Evolutionary conservation across 176 grass and related monocot species (phyloP), one percentile per base, ranked within the genome.

Genomic region (Oryza australiensis): DNA sequence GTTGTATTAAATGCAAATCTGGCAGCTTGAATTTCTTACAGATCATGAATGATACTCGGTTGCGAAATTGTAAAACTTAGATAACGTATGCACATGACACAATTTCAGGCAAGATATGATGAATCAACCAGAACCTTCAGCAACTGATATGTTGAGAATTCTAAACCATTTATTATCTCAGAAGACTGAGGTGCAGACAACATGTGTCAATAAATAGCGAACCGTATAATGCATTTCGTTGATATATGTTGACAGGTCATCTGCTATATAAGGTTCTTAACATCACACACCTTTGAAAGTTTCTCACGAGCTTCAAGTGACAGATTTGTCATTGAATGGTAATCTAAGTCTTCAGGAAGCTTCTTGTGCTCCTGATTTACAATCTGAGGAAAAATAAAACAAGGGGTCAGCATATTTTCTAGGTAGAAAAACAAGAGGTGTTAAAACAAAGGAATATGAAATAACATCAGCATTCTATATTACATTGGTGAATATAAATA

Each of bases 281-380:
- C 38, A 68, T 20, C 60, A 7, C 78, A 66, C 85, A 98, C 96
- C 92, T 99, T 99, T 15, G 93, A 91, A 84, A 99, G 93, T 87
- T 99, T 99, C 74, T 99, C 96, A 23, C 96, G 93, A 80, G 93
- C 84, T 99, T 99, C 96, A 64, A 91, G 70, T 10, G 87, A 95
- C 66, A 99, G 87, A 85, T 92, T 95, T 87, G 48, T 88, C 88
- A 99, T 90, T 64, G 77, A 92, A 41, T 99, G 82, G 82, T 99
- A 99, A 90, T 99, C 96, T 62, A 99, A 87, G 70, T 94, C 93
- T 26, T 99, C 93, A 28, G 96, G 96, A 75, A 95, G 87, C 75
- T 66, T 93, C 70, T 79, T 92, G 77, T 99, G 96, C 73, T 99
- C 92, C 86, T 95, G 93, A 86, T 90, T 99, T 88, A 99, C 66